Evolutionary conservation across 768 basidiomycete species (phyloP).

Genomic region (Infundibulicybe gibba): DNA sequence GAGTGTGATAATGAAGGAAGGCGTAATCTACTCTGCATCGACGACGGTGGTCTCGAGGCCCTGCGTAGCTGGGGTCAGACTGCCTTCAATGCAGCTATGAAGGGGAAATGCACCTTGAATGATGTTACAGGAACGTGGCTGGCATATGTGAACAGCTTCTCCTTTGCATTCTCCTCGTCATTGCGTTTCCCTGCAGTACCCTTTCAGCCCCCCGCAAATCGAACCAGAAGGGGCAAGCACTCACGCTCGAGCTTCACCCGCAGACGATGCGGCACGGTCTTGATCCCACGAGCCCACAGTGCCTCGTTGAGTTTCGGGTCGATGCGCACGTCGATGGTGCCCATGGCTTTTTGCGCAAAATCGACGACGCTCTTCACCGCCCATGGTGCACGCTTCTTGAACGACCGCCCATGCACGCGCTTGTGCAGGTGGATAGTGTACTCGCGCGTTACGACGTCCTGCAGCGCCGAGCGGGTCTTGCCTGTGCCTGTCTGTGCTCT

Average conservation of each 20-base stretch:
- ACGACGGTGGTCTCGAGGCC: too few species aligned
- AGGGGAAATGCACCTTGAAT: conserved; percentile 72
- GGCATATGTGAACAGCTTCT: conserved; percentile 94
- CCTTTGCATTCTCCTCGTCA: conserved; percentile 98
- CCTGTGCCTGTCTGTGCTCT: conserved; percentile 48
- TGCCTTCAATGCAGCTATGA: too few species aligned
- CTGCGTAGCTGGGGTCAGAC: too few species aligned
- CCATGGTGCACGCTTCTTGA: conserved; percentile 97
- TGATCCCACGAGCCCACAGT: conserved; percentile 91
- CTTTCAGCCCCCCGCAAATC: background rate
- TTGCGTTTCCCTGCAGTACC: conserved; percentile 81
- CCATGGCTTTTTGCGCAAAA: conserved; percentile 95
- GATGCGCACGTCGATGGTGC: conserved; percentile 88
- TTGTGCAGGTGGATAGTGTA: conserved; percentile 99
- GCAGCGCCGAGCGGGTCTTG: conserved; percentile 94
- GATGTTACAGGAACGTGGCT: conserved; percentile 70
- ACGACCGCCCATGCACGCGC: conserved; percentile 85
- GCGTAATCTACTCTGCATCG: too few species aligned
- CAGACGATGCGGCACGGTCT: conserved; percentile 88
- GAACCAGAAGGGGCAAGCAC: conserved; percentile 9
- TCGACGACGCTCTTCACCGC: conserved; percentile 92
- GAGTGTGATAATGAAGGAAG: too few species aligned
- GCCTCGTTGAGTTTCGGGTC: conserved; percentile 97
- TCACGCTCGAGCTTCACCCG: conserved; percentile 91
- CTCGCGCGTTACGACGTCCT: conserved; percentile 97